These are phyloP conservation scores for Syncephalis plumigaleata DNA, from an alignment of 371 early-diverging fungal genomes.

Conservation along the genomic window DNA sequence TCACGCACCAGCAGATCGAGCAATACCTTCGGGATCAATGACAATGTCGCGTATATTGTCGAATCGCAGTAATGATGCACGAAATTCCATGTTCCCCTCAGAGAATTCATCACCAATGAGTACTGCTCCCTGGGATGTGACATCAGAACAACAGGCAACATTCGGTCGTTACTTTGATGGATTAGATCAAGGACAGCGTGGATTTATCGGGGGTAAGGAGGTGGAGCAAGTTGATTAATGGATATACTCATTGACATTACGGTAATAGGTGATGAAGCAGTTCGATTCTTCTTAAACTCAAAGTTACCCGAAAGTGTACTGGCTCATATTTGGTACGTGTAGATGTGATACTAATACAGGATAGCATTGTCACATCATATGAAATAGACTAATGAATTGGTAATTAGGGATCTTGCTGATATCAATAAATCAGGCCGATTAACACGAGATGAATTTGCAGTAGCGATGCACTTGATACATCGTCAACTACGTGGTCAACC, in stretches of 20 bases:
- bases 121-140: slow-evolving; percentile 29
- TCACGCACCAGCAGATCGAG: too few species aligned
- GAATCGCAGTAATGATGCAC: too few species aligned
- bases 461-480: slow-evolving; percentile 86
- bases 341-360: not conserved
- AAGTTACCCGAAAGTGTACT: slow-evolving; percentile 40
- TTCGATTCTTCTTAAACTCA: slow-evolving; percentile 56
- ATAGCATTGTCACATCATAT: too few species aligned
- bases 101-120: too few species aligned
- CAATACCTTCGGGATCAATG: too few species aligned
- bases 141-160: slow-evolving; percentile 43
- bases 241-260: not conserved
- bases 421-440: slow-evolving; percentile 72
- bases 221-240: too few species aligned
- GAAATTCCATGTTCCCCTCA: too few species aligned
- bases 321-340: slow-evolving; percentile 45
- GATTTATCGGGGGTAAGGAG: slow-evolving; percentile 13
- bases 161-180: slow-evolving; percentile 50
- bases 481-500: slow-evolving; percentile 58
- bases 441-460: slow-evolving; percentile 80
- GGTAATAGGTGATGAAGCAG: slow-evolving; percentile 37
- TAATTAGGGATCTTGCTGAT: slow-evolving; percentile 46
- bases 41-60: too few species aligned
- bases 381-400: too few species aligned
- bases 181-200: slow-evolving; percentile 35